A percentile compares a stretch with the other conserved stretches of the same genome.
phyloP scores from a whole-genome alignment of 371 early-diverging fungal species.

The Coelomomyces lativittatus region DNA sequence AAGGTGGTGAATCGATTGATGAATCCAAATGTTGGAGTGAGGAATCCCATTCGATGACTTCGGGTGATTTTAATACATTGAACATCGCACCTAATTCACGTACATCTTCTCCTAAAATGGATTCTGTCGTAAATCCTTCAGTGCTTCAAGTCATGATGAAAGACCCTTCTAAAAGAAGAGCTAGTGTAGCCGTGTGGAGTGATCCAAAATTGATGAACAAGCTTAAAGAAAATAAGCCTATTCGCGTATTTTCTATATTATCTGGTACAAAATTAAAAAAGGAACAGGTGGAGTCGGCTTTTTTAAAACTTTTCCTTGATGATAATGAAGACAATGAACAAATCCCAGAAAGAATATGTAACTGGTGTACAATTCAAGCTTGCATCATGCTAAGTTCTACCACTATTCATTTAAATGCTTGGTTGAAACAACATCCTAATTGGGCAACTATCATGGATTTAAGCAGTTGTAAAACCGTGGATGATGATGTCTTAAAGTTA shows the following conservation, averaged over 20 bases:
- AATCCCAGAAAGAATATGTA: not conserved
- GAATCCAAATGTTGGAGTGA: no score
- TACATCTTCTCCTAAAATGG: no score
- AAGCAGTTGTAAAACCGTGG: not conserved
- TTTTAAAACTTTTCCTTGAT: not conserved
- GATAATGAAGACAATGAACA: not conserved
- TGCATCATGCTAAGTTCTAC: not conserved
- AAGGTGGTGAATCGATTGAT: no score
- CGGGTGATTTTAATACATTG: no score
- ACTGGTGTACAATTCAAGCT: not conserved
- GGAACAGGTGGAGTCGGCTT: not conserved
- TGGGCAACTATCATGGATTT: not conserved
- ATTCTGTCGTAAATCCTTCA: no score
- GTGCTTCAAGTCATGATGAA: no score
- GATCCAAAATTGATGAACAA: conserved; percentile 48
- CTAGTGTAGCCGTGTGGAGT: conserved; percentile 65
- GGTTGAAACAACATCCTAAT: not conserved
- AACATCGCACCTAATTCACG: no score
- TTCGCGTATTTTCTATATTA: no score
- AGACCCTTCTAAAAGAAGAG: conserved; percentile 30
- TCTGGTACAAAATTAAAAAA: not conserved
- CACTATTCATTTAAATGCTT: not conserved
- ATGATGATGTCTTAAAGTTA: not conserved
- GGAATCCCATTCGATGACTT: no score
- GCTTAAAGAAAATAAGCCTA: conserved; percentile 5